Evolutionary conservation across 164 flowering plant species (phyloP).

Genomic region (Magnolia sinica): DNA sequence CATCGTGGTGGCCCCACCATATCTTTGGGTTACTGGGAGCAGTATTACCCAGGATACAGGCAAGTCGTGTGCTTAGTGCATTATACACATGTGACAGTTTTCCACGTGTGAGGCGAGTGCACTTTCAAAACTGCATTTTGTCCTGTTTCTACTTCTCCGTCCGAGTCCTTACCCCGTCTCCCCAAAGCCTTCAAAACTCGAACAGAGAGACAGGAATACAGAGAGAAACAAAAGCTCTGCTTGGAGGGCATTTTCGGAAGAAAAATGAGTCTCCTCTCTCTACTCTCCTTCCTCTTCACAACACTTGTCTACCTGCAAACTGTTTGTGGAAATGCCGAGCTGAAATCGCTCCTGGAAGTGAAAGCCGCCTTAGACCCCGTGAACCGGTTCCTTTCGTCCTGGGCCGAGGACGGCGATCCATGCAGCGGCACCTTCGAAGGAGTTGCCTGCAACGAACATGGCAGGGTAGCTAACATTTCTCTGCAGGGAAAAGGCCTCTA

Average conservation of each 20-base stretch:
- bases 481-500: slow-evolving; percentile 79
- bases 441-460: slow-evolving; percentile 69
- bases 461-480: slow-evolving; percentile 76
- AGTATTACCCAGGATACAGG: too few species aligned
- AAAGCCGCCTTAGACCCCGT: slow-evolving; percentile 73
- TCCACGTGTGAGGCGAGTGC: neutral
- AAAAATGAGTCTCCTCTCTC: neutral
- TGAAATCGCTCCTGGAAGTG: slow-evolving; percentile 52
- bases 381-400: slow-evolving; percentile 53
- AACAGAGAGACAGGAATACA: neutral
- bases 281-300: neutral
- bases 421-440: slow-evolving; percentile 75
- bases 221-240: neutral
- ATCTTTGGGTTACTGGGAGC: too few species aligned
- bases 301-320: slow-evolving; percentile 2
- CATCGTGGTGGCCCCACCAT: too few species aligned
- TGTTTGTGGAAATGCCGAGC: slow-evolving; percentile 36
- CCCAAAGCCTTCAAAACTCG: neutral
- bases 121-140: neutral
- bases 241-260: neutral
- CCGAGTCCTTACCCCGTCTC: neutral
- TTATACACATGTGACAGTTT: neutral
- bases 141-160: too few species aligned
- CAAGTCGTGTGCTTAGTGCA: neutral
- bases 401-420: slow-evolving; percentile 55